phyloP scores from a whole-genome alignment of 2,329 filamentous ascomycete species.

The Colletotrichum eleusines region DNA sequence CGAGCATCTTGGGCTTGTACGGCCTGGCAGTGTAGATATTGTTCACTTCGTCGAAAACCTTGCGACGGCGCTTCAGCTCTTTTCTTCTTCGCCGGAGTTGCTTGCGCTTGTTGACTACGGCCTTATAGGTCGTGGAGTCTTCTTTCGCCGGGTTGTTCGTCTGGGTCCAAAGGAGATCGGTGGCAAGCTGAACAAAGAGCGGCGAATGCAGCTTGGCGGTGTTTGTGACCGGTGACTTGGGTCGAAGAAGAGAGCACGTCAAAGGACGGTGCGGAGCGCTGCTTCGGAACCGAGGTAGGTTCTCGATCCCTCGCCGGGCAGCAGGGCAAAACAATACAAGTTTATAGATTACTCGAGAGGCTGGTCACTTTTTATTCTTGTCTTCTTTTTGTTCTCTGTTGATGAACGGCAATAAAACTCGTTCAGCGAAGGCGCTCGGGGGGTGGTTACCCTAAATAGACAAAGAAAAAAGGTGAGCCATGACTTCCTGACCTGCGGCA shows the following conservation, averaged over 20 bases:
- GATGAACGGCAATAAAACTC: slow-evolving; percentile 19
- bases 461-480: slow-evolving; percentile 36
- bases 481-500: slow-evolving; percentile 37
- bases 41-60: slow-evolving; percentile 55
- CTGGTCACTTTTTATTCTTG: not conserved
- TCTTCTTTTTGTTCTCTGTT: slow-evolving; percentile 9
- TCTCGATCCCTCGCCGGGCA: slow-evolving; percentile 24
- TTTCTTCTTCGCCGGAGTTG: slow-evolving; percentile 51
- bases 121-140: slow-evolving; percentile 42
- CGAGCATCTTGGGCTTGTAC: slow-evolving; percentile 61
- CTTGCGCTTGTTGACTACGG: slow-evolving; percentile 50
- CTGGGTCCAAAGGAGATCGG: slow-evolving; percentile 55
- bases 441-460: slow-evolving; percentile 21
- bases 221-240: slow-evolving; percentile 18
- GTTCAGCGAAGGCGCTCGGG: slow-evolving; percentile 29
- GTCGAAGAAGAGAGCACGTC: slow-evolving; percentile 15
- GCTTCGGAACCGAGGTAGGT: slow-evolving; percentile 13
- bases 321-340: not conserved
- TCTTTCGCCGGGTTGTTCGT: slow-evolving; percentile 38
- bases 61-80: slow-evolving; percentile 52
- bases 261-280: slow-evolving; percentile 27
- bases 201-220: slow-evolving; percentile 78
- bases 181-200: slow-evolving; percentile 72
- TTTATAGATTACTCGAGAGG: slow-evolving; percentile 15
- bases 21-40: slow-evolving; percentile 59